A percentile compares a stretch with the other conserved stretches of the same genome.
Conservation (phyloP, 2,329 filamentous ascomycete species). For the Alternaria sp. region DNA sequence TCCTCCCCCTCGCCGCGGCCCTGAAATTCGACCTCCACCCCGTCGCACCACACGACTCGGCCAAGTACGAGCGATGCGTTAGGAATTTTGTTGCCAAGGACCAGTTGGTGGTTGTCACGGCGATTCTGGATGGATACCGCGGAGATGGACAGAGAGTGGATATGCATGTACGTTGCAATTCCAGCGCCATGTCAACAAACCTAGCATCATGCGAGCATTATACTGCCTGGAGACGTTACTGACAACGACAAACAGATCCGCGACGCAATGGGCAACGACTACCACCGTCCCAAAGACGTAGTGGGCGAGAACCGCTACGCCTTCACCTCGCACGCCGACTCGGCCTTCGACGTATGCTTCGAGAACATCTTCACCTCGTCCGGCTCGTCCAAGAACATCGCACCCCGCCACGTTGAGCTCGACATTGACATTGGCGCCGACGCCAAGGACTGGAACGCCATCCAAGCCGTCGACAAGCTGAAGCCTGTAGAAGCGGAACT, state of each 20-base stretch:
- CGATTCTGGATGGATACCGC: conserved; percentile 81
- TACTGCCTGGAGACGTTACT: neutral
- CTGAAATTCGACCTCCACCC: conserved; percentile 94
- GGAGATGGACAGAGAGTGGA: conserved; percentile 94
- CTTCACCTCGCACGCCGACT: conserved; percentile 91
- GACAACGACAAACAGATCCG: conserved; percentile 70
- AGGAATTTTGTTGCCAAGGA: conserved; percentile 94
- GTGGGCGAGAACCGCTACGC: conserved; percentile 90
- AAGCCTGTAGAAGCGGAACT: conserved; percentile 96
- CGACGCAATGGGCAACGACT: conserved; percentile 95
- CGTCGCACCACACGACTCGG: conserved; percentile 65
- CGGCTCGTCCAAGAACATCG: conserved; percentile 26
- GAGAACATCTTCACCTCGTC: conserved; percentile 73
- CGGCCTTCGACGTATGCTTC: conserved; percentile 95
- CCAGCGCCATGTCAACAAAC: neutral
- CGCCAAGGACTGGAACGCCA: conserved; percentile 96
- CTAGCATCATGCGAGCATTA: neutral
- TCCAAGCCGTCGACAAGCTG: conserved; percentile 95
- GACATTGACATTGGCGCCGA: conserved; percentile 97
- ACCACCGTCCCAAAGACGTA: conserved; percentile 88
- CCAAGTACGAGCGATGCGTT: conserved; percentile 82
- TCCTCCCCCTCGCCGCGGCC: conserved; percentile 61
- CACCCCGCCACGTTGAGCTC: conserved; percentile 78
- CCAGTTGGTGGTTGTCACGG: conserved; percentile 93
- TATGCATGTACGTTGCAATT: conserved; percentile 76